These are phyloP conservation scores for Hypoxylon lenormandii DNA, from an alignment of 495 filamentous ascomycete species.

Conservation along the genomic window DNA sequence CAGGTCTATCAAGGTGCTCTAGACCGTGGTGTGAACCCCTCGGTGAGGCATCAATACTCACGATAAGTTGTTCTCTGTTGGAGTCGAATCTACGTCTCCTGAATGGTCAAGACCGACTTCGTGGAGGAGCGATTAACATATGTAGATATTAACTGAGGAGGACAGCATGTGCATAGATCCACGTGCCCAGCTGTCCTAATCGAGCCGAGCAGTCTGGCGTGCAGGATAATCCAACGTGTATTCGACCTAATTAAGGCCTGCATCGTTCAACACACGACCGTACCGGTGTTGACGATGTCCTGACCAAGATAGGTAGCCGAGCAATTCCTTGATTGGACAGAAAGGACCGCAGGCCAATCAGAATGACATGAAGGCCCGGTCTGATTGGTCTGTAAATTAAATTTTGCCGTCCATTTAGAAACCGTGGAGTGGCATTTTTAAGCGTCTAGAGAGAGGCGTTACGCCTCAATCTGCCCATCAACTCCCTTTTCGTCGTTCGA, in stretches of 20 bases:
- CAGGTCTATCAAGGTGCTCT: constrained; percentile 25
- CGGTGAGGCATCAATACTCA: constrained; percentile 33
- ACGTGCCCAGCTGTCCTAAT: constrained; percentile 41
- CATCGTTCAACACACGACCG: constrained; percentile 23
- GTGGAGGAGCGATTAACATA: constrained; percentile 25
- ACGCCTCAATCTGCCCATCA: constrained; percentile 41
- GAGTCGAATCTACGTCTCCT: constrained; percentile 25
- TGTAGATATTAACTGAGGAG: constrained; percentile 44
- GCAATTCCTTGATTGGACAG: constrained; percentile 28
- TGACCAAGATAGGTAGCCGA: constrained; percentile 38
- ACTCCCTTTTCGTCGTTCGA: constrained; percentile 28
- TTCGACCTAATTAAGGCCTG: constrained; percentile 29
- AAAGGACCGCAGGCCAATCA: constrained; percentile 36
- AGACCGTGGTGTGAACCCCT: constrained; percentile 38
- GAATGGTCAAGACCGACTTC: constrained; percentile 32
- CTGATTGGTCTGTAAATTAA: constrained; percentile 47
- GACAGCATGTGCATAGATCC: constrained; percentile 25
- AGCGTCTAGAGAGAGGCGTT: constrained; percentile 31
- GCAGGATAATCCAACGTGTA: constrained; percentile 32
- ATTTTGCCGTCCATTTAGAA: constrained; percentile 43
- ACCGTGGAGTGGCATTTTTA: constrained; percentile 24
- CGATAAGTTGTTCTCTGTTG: constrained; percentile 30
- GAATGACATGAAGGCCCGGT: constrained; percentile 21
- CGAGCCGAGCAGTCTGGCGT: constrained; percentile 26
- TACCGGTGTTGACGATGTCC: constrained; percentile 24